Evolutionary conservation across 163 green algal species (phyloP), one percentile per base, ranked within the genome.

Genomic region (Scenedesmus sp.): DNA sequence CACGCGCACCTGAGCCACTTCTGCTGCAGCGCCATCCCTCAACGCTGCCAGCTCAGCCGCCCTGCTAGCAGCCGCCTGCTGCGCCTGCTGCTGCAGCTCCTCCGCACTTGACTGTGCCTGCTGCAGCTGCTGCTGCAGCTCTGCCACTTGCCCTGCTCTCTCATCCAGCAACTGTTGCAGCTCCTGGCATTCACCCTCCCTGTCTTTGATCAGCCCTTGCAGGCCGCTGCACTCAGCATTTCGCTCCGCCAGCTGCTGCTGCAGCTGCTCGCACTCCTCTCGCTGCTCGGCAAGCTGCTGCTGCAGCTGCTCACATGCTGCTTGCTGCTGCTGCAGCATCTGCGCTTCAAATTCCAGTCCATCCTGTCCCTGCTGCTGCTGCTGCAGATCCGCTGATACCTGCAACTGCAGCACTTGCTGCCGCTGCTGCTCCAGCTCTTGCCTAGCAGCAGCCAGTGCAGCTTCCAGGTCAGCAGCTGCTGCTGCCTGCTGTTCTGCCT

Each of bases 11-110:
- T 84, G n/a, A 10, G 77, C 81, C 2, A 92, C 79, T 88, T 92
- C 88, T 56, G 88, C 88, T 70, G 88, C 88, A 18, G 89, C 34
- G 8, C 89, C 89, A 74, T 92, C 81, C n/a, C 89, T 90, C 20
- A 92, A 20, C 12, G 82, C 89, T n/a, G 82, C 82, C 55, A 92
- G 66, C 82, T 92, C 89, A 76, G 82, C 83, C 5, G 81, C 82
- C 64, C 66, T 85, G 2, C 23, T 66, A 18, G 62, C 89, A 60
- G 81, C 89, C 52, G 34, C 79, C 66, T 82, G n/a, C 60, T 92
- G 13, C 26, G 74, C 59, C 46, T 67, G 64, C n/a, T 89, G 46
- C 89, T 92, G 52, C 89, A 92, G 67, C 62, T 57, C 62, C 83
- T 26, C 83, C 54, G 55, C 83, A 23, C 55, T n/a, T 2, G 52